Base-by-base conservation (phyloP, 371 early-diverging fungal species). In the Chytridium lagenaria region DNA sequence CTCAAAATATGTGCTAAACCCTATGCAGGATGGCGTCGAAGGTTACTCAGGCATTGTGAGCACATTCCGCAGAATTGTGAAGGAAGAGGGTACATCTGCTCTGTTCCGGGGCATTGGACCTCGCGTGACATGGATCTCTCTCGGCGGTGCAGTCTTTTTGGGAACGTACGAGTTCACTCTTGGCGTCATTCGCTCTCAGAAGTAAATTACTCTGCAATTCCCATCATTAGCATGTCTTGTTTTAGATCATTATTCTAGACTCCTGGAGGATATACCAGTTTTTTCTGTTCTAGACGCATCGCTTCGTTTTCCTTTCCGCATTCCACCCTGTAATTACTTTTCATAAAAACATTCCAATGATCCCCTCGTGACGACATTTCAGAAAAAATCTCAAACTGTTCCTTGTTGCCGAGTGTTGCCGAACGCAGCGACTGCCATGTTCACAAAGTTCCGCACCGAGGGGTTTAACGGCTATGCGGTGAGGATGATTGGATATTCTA, bases 91-190 rank as follows among this genome's bases (percentile, higher is more conserved):
- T 0, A 73, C 84, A 1, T 80, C 89, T 0, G 91, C 88, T 19
- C 79, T 98, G 57, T 93, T 95, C 67, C 85, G 90, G 10, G 98
- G 98, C 30, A 85, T 96, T 66, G 95, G 92, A 0, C 98, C 98
- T 2, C 91, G 98, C 59, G 93, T 95, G 22, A 86, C 93, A 78
- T 98, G 98, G 98, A 95, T 98, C 64, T 90, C 92, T 23, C 87
- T 96, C 50, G 98, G 98, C 68, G 98, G 98, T 55, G 89, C 90
- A 73, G 93, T 98, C 59, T 98, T 98, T 77, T 88, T 98, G 73
- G 98, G 98, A 37, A 92, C 91, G 5, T 97, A 98, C 82, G 98
- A 98, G 67, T 63, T 67, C 1, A 72, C 64, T 22, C 50, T 71
- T 2, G 67, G 39, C 23, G 49, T 68, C 2, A 36, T 66, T 5